These are phyloP conservation scores for Bretziella fagacearum DNA, from an alignment of 2,329 filamentous ascomycete species.

Conservation along the genomic window DNA sequence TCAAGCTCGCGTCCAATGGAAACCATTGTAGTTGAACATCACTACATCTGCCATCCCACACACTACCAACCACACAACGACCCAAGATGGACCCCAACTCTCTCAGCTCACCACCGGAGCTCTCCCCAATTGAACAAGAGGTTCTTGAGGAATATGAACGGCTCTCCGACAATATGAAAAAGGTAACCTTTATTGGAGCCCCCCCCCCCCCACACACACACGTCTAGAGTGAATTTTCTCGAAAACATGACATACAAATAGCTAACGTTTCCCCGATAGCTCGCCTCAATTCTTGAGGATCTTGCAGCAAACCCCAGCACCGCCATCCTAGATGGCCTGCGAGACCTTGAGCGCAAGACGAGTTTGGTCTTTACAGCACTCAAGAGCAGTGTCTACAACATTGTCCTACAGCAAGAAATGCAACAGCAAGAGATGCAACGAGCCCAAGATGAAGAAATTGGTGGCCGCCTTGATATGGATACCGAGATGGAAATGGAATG, in stretches of 20 bases:
- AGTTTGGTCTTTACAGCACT: slow-evolving; percentile 86
- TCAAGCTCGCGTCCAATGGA: neutral
- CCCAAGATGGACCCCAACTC: slow-evolving; percentile 1
- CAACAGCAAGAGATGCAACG: slow-evolving; percentile 14
- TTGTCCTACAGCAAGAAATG: slow-evolving; percentile 95
- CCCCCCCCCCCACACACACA: too few relatives aligned
- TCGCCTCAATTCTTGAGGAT: slow-evolving; percentile 41
- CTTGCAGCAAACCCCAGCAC: slow-evolving; percentile 56
- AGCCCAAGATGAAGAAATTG: slow-evolving; percentile 18
- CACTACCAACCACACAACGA: neutral
- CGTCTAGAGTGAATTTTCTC: too few relatives aligned
- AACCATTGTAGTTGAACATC: neutral
- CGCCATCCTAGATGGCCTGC: slow-evolving; percentile 69
- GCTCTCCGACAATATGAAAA: slow-evolving; percentile 78
- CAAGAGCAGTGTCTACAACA: slow-evolving; percentile 97
- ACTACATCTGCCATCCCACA: neutral
- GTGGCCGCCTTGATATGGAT: neutral
- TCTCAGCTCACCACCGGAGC: slow-evolving; percentile 30
- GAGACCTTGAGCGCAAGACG: slow-evolving; percentile 84
- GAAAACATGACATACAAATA: neutral
- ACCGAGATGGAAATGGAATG: slow-evolving; percentile 12
- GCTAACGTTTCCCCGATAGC: slow-evolving; percentile 24
- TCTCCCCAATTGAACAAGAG: slow-evolving; percentile 77
- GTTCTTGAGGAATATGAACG: slow-evolving; percentile 86
- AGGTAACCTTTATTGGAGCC: slow-evolving; percentile 33